Base-by-base conservation (phyloP, 208 protist genomes). In the Herpetomonas samuelpessoai region DNA sequence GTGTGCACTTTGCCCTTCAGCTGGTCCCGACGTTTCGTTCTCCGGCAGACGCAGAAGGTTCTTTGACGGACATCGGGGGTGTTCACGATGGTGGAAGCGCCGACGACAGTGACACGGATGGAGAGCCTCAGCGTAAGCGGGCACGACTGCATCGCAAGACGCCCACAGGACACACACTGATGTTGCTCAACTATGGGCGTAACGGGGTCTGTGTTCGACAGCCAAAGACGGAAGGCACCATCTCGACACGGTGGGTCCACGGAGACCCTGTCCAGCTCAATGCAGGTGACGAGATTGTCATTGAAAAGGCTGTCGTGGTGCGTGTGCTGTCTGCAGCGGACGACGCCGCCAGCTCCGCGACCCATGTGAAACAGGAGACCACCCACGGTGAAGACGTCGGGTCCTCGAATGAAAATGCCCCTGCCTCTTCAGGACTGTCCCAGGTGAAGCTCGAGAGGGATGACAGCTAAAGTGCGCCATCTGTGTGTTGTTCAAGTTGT, bases 181-280 rank as follows among this genome's bases (percentile, higher is more conserved):
- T 71, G 63, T 46, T 93, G 28, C 56, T 89, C 21, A 93, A 87
- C 65, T 91, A 93, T 61, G 76, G 81, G 14, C 62, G 76, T n/a
- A 91, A 93, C 48, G 87, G 87, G 24, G 60, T 68, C 27, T 75
- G 71, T 45, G 60, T 86, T 53, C 1, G 41, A 51, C 22, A 60
- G 60, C 1, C 62, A 60, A 57, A 22, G 25, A 10, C 14, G 4
- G 14, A 29, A 2, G 38, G 45, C 68, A 62, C n/a, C 59, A 69
- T 22, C 58, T 57, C 3, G 78, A 68, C 65, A 56, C 44, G 44
- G 10, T 48, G 44, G 44, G 24, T 54, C 18, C 30, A 39, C 35
- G 25, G 29, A 1, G 28, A 6, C 4, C 39, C 30, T 19, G 22
- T 52, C 26, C 49, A 39, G 0, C n/a, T 30, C 27, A 14, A 28